Base-by-base conservation (phyloP, 139 green algal genomes). In the Coelastrella sp. region DNA sequence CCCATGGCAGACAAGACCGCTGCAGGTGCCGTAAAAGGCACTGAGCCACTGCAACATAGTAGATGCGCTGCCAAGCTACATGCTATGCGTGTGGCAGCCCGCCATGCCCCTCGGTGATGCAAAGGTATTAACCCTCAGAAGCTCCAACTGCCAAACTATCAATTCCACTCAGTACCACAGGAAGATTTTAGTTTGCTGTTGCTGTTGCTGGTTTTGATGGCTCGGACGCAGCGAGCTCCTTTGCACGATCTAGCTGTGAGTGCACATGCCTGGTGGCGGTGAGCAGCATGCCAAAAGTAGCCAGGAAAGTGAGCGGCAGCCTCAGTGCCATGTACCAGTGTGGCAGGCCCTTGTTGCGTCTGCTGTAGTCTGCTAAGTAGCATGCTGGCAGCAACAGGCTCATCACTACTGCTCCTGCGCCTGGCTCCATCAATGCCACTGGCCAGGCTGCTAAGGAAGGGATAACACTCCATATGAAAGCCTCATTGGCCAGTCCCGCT, bases 391-490 rank as follows among this genome's bases (percentile, higher is more conserved):
- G 80, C 76, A 95, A 89, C 13, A 92, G 23, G 3, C 68, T 23
- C 5, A 94, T 77, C 7, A 91, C 66, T 5, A 94, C 14, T 83
- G 88, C 59, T 5, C 68, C 68, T 3, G 68, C 59, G 5, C 54
- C 81, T 22, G 82, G 85, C 81, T 91, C 81, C 90, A 98, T 92
- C 68, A 95, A 68, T 3, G 97, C 66, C 0, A 96, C 94, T 11
- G 96, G 95, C 95, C 96, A 99, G 3, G 94, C 97, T 57, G 95
- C 90, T n/a, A 99, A 91, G 65, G 93, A 96, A 14, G 97, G 97
- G 23, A 96, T 91, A 10, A 99, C 96, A 23, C 93, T 95, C 95
- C 96, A 99, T 13, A 96, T 59, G 86, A 97, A 99, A 19, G 17
- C n/a, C 54, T 74, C 80, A 71, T 86, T 90, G 5, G 88, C 92